These are phyloP conservation scores for Penicillium dipodomyicola DNA, from an alignment of 495 filamentous ascomycete species.

Conservation along the genomic window DNA sequence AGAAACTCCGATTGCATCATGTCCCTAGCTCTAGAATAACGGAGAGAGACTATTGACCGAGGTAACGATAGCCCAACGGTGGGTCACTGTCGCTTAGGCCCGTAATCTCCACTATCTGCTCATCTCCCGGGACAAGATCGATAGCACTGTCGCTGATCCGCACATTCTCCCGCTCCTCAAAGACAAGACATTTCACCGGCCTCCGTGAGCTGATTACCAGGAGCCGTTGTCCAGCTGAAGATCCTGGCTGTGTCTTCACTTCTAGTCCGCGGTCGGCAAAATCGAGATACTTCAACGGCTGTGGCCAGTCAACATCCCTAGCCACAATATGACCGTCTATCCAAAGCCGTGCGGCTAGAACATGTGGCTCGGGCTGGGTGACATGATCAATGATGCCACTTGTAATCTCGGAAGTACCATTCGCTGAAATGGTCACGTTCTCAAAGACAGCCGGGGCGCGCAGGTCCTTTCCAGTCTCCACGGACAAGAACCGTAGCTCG, in stretches of 20 bases:
- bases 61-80: slow-evolving; percentile 28
- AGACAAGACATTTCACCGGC: slow-evolving; percentile 43
- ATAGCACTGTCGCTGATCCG: slow-evolving; percentile 43
- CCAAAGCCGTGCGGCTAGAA: slow-evolving; percentile 57
- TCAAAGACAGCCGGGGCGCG: slow-evolving; percentile 51
- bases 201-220: slow-evolving; percentile 29
- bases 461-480: slow-evolving; percentile 66
- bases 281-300: slow-evolving; percentile 85
- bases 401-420: slow-evolving; percentile 75
- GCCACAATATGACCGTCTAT: slow-evolving; percentile 62
- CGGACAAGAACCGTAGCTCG: slow-evolving; percentile 68
- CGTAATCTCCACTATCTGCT: slow-evolving; percentile 35
- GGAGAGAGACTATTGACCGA: slow-evolving; percentile 17
- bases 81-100: slow-evolving; percentile 36
- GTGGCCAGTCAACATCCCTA: slow-evolving; percentile 85
- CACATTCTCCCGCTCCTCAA: slow-evolving; percentile 43
- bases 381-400: slow-evolving; percentile 59
- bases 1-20: neutral
- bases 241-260: slow-evolving; percentile 22
- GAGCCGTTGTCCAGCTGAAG: slow-evolving; percentile 9
- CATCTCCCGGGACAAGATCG: slow-evolving; percentile 51
- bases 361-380: slow-evolving; percentile 54
- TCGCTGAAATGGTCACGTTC: slow-evolving; percentile 57
- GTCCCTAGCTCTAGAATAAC: too few relatives aligned
- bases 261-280: slow-evolving; percentile 47